phyloP scores from a whole-genome alignment of 2,329 filamentous ascomycete genomes.

The Eutypella sp. region DNA sequence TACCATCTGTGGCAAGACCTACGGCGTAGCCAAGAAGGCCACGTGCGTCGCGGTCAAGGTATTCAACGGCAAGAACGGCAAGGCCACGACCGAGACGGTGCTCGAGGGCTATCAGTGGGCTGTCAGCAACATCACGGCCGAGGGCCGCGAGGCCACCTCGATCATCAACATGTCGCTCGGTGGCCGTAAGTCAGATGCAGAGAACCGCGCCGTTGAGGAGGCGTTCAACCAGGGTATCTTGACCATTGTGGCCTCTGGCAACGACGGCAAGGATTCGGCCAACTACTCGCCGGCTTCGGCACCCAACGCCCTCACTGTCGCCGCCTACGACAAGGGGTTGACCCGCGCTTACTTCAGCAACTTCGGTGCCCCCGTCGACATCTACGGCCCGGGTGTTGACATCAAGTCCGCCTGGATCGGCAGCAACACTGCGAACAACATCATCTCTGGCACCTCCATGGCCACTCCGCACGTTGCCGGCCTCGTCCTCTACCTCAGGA shows the following conservation, averaged over 20 bases:
- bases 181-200: constrained; percentile 25
- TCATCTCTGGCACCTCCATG: constrained; percentile 48
- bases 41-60: constrained; percentile 27
- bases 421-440: constrained; percentile 24
- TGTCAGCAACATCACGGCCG: constrained; percentile 15
- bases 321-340: constrained; percentile 35
- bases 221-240: constrained; percentile 41
- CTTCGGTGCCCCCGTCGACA: constrained; percentile 36
- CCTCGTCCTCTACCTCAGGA: constrained; percentile 40
- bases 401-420: constrained; percentile 39
- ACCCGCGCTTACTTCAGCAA: constrained; percentile 40
- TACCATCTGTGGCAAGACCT: constrained; percentile 23
- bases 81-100: constrained; percentile 7
- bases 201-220: constrained; percentile 43
- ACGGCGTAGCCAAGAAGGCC: constrained; percentile 26
- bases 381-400: constrained; percentile 35
- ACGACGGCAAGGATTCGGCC: constrained; percentile 32
- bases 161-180: constrained; percentile 39
- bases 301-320: constrained; percentile 44
- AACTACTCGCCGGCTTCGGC: constrained; percentile 42
- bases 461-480: constrained; percentile 49
- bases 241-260: constrained; percentile 49
- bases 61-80: constrained; percentile 13
- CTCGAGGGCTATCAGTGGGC: constrained; percentile 22
- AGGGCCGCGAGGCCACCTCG: constrained; percentile 17